Evolutionary conservation across 331 rosid species (phyloP).

Genomic region (Stylosanthes scabra): DNA sequence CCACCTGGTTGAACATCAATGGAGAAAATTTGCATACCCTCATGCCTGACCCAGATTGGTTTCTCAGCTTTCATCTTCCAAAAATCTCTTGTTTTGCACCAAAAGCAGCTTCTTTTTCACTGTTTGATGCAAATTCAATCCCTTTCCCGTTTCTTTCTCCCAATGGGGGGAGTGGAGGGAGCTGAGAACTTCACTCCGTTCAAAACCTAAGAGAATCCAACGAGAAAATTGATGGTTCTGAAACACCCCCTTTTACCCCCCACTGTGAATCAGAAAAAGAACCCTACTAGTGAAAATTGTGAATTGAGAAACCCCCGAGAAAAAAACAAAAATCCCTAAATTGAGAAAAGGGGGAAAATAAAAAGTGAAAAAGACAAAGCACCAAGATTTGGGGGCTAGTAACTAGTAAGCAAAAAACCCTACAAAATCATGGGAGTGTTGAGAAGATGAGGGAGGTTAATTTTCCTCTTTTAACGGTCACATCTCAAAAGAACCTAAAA

Average conservation of each 20-base stretch:
- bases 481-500: slow-evolving; percentile 35
- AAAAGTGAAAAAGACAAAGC: slow-evolving; percentile 36
- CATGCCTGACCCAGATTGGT: slow-evolving; percentile 95
- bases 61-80: slow-evolving; percentile 90
- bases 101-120: slow-evolving; percentile 12
- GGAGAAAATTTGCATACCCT: slow-evolving; percentile 97
- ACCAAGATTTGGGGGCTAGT: slow-evolving; percentile 38
- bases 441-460: slow-evolving; percentile 39
- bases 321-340: slow-evolving; percentile 13
- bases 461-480: slow-evolving; percentile 51
- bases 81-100: slow-evolving; percentile 27
- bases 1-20: slow-evolving; percentile 99
- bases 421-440: slow-evolving; percentile 17
- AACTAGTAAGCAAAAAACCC: slow-evolving; percentile 36
- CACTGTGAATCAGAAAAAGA: slow-evolving; percentile 20
- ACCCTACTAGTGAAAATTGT: slow-evolving; percentile 19
- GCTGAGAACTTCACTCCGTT: slow-evolving; percentile 29
- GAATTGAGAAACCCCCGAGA: background rate
- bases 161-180: slow-evolving; percentile 3
- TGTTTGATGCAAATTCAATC: slow-evolving; percentile 35
- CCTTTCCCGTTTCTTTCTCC: slow-evolving; percentile 10
- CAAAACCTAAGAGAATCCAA: slow-evolving; percentile 34
- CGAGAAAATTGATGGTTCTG: slow-evolving; percentile 16
- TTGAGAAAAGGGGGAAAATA: slow-evolving; percentile 4
- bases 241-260: slow-evolving; percentile 19